Evolutionary conservation across 805 yeast genomes (phyloP).

Genomic region (Metschnikowia henanensis): DNA sequence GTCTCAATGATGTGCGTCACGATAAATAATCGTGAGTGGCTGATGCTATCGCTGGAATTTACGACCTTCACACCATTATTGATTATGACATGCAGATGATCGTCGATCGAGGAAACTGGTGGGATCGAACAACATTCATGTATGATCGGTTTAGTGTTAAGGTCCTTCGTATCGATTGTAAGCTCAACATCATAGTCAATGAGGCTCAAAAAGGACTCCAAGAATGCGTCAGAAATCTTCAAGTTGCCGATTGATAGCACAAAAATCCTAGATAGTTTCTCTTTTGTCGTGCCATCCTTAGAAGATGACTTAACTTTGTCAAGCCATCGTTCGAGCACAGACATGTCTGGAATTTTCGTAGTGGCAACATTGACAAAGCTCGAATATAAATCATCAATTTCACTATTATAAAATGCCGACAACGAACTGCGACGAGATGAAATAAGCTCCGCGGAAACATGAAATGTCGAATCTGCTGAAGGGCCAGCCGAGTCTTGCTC

Average conservation of each 20-base stretch:
- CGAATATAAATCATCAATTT: conserved; percentile 68
- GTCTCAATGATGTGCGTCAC: conserved; percentile 33
- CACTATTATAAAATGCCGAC: conserved; percentile 36
- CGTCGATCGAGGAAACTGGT: conserved; percentile 33
- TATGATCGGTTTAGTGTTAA: conserved; percentile 62
- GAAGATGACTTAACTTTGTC: conserved; percentile 33
- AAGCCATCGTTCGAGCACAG: conserved; percentile 38
- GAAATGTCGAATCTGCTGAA: conserved; percentile 1
- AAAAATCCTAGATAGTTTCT: conserved; percentile 66
- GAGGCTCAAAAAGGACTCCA: conserved; percentile 48
- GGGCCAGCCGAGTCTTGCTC: conserved; percentile 6
- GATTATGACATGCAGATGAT: conserved; percentile 34
- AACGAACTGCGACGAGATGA: conserved; percentile 18
- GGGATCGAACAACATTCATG: conserved; percentile 62
- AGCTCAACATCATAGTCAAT: conserved; percentile 55
- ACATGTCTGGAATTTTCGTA: conserved; percentile 39
- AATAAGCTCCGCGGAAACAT: conserved; percentile 8
- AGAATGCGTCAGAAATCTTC: conserved; percentile 62
- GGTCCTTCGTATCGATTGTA: conserved; percentile 61
- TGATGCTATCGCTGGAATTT: conserved; percentile 36
- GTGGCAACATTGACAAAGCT: conserved; percentile 61
- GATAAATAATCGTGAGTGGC: conserved; percentile 39
- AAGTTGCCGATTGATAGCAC: conserved; percentile 63
- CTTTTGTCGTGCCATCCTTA: conserved; percentile 16
- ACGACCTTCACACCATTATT: conserved; percentile 45